Evolutionary conservation across 1,139 yeast genomes (phyloP).

Genomic region (Pichia sp.): DNA sequence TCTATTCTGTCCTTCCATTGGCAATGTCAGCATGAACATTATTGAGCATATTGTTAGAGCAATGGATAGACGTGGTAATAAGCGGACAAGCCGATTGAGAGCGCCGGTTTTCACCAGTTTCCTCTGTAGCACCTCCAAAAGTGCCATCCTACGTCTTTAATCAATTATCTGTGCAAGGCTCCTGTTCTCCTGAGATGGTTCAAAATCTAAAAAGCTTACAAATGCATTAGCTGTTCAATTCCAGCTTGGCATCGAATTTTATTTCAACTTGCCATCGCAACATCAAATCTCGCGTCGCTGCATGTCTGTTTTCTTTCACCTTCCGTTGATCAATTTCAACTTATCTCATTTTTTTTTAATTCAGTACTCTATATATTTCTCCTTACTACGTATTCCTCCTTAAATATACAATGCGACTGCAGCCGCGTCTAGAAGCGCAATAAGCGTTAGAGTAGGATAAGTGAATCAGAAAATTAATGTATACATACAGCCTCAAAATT

Average conservation of each 20-base stretch:
- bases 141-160: conserved; percentile 25
- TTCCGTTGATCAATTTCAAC: background rate
- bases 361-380: background rate
- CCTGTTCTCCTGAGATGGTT: background rate
- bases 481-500: background rate
- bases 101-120: conserved; percentile 52
- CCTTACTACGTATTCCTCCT: background rate
- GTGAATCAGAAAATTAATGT: background rate
- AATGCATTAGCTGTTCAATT: background rate
- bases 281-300: background rate
- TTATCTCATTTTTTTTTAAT: background rate
- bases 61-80: conserved; percentile 61
- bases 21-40: conserved; percentile 66
- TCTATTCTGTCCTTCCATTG: conserved; percentile 78
- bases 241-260: background rate
- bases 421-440: background rate
- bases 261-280: background rate
- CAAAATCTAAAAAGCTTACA: background rate
- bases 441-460: background rate
- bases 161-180: background rate
- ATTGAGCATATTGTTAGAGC: conserved; percentile 54
- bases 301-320: background rate
- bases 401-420: background rate
- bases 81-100: conserved; percentile 50
- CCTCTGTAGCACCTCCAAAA: conserved; percentile 29